Base-by-base conservation (phyloP, 306 rosid species). In the Pyrus bretschneideri region DNA sequence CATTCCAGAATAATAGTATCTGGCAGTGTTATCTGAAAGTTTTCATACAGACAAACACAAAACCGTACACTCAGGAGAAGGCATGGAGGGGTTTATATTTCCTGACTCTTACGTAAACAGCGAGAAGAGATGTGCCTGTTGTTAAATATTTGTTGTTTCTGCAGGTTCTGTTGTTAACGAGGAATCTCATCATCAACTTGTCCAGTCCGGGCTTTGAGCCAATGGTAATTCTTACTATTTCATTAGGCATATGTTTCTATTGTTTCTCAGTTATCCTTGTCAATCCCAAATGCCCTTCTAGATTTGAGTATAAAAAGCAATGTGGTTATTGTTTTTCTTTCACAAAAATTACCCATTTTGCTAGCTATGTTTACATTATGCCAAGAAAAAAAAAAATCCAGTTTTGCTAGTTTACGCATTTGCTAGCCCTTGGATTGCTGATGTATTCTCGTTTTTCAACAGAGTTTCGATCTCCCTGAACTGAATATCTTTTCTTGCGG, bases 111-210 rank as follows among this genome's bases (percentile, higher is more conserved):
- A 9, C 1, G 11, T 9, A 27, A 66, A 35, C 17, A 46, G 4
- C 21, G 21, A 17, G 33, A 21, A 22, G n/a, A 35, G 29, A 63
- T 61, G 27, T 10, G 15, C 29, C 46, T 60, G 35, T 66, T n/a
- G 17, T 60, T 70, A 29, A 51, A 63, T 35, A 35, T 70, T 80
- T 81, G 82, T 74, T 79, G 44, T 61, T 60, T 81, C 60, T 86
- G 91, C 89, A 93, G 98, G 95, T 93, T 81, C 80, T 93, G 88
- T 80, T 93, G 86, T 81, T 93, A 74, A 93, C 91, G 98, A 84
- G 86, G 84, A 93, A 93, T 79, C 98, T 93, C 88, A 86, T 87
- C 62, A 25, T 88, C 80, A 93, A 93, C 82, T 79, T 93, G 86
- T 83, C 93, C 67, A 85, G 82, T 77, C 97, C 97, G 29, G 88